These are phyloP conservation scores for Verbena officinalis DNA, from an alignment of 257 asterid species.

Conservation along the genomic window DNA sequence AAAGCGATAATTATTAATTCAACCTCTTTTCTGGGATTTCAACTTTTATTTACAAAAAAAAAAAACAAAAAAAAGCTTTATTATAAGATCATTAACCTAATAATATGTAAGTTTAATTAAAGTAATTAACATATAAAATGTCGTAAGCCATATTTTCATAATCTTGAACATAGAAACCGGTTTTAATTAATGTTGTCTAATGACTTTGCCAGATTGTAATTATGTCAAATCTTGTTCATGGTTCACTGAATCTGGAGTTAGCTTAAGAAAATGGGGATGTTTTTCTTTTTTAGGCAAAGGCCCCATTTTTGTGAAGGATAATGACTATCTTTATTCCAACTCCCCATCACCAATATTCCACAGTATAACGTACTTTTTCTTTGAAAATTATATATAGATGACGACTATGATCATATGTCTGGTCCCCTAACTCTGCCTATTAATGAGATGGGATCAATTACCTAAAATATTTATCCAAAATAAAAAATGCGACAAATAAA, in stretches of 20 bases:
- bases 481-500: conserved; percentile 4
- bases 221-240: conserved; percentile 22
- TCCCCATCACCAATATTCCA: too few species aligned
- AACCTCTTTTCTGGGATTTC: too few species aligned
- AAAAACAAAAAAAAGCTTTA: too few species aligned
- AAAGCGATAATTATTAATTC: too few species aligned
- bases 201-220: conserved; percentile 35
- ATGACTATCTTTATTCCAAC: conserved; percentile 48
- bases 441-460: conserved; percentile 43
- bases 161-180: conserved; percentile 12
- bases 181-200: too few species aligned
- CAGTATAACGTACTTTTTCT: too few species aligned
- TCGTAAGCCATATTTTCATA: too few species aligned
- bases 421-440: conserved; percentile 40
- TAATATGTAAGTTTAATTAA: too few species aligned
- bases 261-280: conserved; percentile 47
- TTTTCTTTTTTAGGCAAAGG: conserved; percentile 53
- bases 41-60: too few species aligned
- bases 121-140: too few species aligned
- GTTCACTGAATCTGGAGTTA: conserved; percentile 36
- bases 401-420: conserved; percentile 1
- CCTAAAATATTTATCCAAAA: background rate
- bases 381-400: conserved; percentile 20
- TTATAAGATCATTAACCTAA: too few species aligned
- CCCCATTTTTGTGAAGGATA: conserved; percentile 46